Conservation (phyloP, 2,329 filamentous ascomycete species). For the Westerdykella ornata region DNA sequence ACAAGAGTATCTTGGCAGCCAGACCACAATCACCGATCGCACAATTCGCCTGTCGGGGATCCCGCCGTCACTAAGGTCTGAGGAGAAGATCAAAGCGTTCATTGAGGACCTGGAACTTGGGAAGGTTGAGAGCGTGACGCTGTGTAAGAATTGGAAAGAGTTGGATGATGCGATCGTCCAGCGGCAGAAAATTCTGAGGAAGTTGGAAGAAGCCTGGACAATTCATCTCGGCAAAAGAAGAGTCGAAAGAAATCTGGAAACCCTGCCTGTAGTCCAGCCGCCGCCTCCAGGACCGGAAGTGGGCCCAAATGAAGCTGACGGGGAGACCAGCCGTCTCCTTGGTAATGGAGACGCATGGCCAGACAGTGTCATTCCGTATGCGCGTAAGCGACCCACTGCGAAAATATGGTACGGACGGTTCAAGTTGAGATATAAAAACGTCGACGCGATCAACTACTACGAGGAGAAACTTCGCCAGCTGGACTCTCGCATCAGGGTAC, state of each 20-base stretch:
- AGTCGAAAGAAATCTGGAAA: slow-evolving; percentile 43
- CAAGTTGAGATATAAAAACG: slow-evolving; percentile 60
- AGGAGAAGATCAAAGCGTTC: slow-evolving; percentile 75
- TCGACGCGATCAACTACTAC: slow-evolving; percentile 93
- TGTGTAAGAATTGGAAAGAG: slow-evolving; percentile 81
- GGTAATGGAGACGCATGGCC: slow-evolving; percentile 37
- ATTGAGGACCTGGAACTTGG: slow-evolving; percentile 86
- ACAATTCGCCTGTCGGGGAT: slow-evolving; percentile 90
- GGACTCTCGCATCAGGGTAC: slow-evolving; percentile 64
- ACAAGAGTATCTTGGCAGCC: slow-evolving; percentile 85
- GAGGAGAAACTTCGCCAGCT: slow-evolving; percentile 74
- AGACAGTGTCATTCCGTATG: slow-evolving; percentile 41
- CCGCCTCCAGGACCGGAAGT: slow-evolving; percentile 29
- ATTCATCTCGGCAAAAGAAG: slow-evolving; percentile 59
- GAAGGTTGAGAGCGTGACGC: slow-evolving; percentile 75
- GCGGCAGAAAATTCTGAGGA: slow-evolving; percentile 58
- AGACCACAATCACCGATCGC: slow-evolving; percentile 91
- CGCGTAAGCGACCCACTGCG: slow-evolving; percentile 55
- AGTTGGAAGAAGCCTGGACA: slow-evolving; percentile 78
- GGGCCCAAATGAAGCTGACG: slow-evolving; percentile 25
- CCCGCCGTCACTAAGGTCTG: slow-evolving; percentile 68
- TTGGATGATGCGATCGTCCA: slow-evolving; percentile 68
- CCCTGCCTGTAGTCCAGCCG: slow-evolving; percentile 48
- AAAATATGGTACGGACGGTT: slow-evolving; percentile 74
- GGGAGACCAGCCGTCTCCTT: slow-evolving; percentile 56